These are phyloP conservation scores for Trypanosoma conorhini DNA, from an alignment of 208 protist genomes.

Conservation along the genomic window DNA sequence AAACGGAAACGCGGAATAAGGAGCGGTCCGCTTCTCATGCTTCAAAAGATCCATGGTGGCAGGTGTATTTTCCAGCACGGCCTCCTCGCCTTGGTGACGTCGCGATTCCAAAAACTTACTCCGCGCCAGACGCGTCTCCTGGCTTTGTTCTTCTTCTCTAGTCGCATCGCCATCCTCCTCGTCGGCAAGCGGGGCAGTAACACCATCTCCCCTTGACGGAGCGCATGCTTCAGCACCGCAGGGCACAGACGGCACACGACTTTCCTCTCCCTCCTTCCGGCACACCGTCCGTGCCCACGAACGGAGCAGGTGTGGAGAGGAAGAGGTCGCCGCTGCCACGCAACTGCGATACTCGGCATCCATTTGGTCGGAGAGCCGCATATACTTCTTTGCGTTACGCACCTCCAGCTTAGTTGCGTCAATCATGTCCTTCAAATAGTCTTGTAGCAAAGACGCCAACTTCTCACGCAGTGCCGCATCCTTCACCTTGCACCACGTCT, in stretches of 20 bases:
- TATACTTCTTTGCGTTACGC: slow-evolving; percentile 67
- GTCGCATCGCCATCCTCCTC: slow-evolving; percentile 3
- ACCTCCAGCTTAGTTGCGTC: slow-evolving; percentile 59
- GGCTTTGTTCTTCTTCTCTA: slow-evolving; percentile 14
- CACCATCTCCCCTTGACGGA: not conserved
- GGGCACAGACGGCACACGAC: not conserved
- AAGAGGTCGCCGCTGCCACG: slow-evolving; percentile 55
- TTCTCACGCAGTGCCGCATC: slow-evolving; percentile 72
- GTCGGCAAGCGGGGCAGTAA: not conserved
- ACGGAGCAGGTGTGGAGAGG: slow-evolving; percentile 37
- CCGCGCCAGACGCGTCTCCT: slow-evolving; percentile 10
- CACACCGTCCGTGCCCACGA: slow-evolving; percentile 44
- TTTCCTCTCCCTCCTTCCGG: slow-evolving; percentile 4
- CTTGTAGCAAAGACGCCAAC: slow-evolving; percentile 71
- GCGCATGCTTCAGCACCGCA: not conserved
- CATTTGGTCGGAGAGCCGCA: slow-evolving; percentile 46
- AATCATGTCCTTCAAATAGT: slow-evolving; percentile 79
- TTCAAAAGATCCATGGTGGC: slow-evolving; percentile 54
- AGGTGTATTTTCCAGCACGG: slow-evolving; percentile 51
- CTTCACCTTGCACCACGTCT: slow-evolving; percentile 67
- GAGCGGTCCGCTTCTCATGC: slow-evolving; percentile 19
- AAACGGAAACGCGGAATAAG: slow-evolving; percentile 81
- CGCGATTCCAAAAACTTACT: slow-evolving; percentile 38
- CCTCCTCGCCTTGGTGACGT: slow-evolving; percentile 49
- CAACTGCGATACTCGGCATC: slow-evolving; percentile 67